Conservation (phyloP, 441 rosid species). For the Theobroma grandiflorum region DNA sequence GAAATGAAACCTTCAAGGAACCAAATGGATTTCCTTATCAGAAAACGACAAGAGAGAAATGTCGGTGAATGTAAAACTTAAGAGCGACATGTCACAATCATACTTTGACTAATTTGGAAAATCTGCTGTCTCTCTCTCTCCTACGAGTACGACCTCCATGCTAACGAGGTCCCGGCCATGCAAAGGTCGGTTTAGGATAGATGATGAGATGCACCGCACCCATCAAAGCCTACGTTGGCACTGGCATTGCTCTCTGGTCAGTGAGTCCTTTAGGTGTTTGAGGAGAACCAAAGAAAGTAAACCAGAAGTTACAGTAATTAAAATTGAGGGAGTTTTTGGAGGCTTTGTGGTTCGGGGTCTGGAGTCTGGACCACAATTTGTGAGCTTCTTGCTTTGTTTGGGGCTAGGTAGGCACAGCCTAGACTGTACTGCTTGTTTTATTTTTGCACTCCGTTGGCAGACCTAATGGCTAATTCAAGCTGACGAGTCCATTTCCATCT, state of each 20-base stretch:
- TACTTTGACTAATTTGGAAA: neutral
- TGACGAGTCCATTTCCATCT: conserved; percentile 36
- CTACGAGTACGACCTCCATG: neutral
- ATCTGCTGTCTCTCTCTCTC: neutral
- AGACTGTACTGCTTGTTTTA: neutral
- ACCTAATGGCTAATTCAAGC: neutral
- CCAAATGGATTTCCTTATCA: no score
- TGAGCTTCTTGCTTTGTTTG: neutral
- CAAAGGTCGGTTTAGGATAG: neutral
- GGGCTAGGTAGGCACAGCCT: neutral
- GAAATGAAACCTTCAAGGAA: neutral
- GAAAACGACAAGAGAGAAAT: conserved; percentile 31
- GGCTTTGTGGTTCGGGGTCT: neutral
- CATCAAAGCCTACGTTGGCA: neutral
- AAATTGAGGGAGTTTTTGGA: neutral
- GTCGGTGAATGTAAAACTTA: neutral
- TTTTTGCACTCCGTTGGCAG: neutral
- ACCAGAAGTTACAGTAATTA: neutral
- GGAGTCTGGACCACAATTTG: conserved; percentile 22
- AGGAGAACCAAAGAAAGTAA: neutral
- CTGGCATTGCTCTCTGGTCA: neutral
- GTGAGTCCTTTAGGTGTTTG: neutral
- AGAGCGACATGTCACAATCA: conserved; percentile 2
- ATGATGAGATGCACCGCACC: neutral
- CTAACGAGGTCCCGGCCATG: neutral